Conservation (phyloP, 2,329 filamentous ascomycete species). For the Teratosphaeria nubilosa region DNA sequence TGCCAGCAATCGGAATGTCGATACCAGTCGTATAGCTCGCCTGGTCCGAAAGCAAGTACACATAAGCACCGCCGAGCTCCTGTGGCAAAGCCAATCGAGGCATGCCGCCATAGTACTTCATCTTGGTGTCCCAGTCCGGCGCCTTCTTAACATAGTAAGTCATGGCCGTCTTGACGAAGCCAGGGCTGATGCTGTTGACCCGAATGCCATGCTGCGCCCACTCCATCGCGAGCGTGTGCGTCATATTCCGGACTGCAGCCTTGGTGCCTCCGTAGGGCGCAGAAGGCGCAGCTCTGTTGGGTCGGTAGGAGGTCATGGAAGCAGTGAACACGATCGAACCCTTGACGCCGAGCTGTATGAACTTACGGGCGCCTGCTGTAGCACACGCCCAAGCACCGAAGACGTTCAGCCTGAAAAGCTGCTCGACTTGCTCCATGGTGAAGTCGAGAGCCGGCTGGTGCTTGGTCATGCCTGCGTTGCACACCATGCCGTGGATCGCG, state of each 20-base stretch:
- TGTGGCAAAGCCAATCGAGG: slow-evolving; percentile 42
- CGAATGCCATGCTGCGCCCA: slow-evolving; percentile 25
- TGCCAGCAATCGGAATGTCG: slow-evolving; percentile 40
- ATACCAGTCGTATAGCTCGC: slow-evolving; percentile 41
- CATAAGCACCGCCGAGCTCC: slow-evolving; percentile 42
- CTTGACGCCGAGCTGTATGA: slow-evolving; percentile 6
- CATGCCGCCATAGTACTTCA: slow-evolving; percentile 47
- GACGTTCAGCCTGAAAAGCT: slow-evolving; percentile 20
- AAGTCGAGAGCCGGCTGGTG: slow-evolving; percentile 24
- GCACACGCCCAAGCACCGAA: slow-evolving; percentile 8
- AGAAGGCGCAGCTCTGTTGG: slow-evolving; percentile 19
- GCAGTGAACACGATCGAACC: slow-evolving; percentile 7
- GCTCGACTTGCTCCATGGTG: slow-evolving; percentile 18
- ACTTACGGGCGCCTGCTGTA: slow-evolving; percentile 5
- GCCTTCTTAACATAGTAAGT: slow-evolving; percentile 41
- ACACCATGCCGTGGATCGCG: slow-evolving; percentile 19
- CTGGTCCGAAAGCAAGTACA: slow-evolving; percentile 38
- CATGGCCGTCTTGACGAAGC: slow-evolving; percentile 31
- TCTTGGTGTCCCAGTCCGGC: slow-evolving; percentile 42
- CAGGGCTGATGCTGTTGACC: slow-evolving; percentile 24
- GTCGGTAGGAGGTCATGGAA: slow-evolving; percentile 8
- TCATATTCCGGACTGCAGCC: slow-evolving; percentile 33
- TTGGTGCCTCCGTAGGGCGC: slow-evolving; percentile 35
- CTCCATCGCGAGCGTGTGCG: slow-evolving; percentile 28
- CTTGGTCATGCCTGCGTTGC: slow-evolving; percentile 23